Evolutionary conservation across 257 asterid species (phyloP).

Genomic region (Buddleja alternifolia): DNA sequence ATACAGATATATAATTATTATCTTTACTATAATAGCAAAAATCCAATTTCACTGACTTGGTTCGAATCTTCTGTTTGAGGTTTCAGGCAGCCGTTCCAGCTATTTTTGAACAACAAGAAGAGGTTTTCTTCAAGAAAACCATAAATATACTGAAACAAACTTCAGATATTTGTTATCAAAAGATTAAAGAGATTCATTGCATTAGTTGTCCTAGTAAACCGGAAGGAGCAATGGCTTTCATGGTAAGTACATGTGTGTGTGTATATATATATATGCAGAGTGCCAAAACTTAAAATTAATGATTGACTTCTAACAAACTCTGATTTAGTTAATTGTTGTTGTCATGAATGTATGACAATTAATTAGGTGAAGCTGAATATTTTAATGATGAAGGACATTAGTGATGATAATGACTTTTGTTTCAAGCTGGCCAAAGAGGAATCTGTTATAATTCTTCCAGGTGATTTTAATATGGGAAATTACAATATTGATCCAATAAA

Average conservation of each 20-base stretch:
- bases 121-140: slow-evolving; percentile 59
- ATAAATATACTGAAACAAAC: slow-evolving; percentile 53
- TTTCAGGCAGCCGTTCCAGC: slow-evolving; percentile 76
- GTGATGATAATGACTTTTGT: slow-evolving; percentile 74
- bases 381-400: slow-evolving; percentile 55
- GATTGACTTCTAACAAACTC: too few relatives aligned
- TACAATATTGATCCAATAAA: too few relatives aligned
- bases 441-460: slow-evolving; percentile 79
- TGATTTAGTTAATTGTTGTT: too few relatives aligned
- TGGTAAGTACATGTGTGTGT: too few relatives aligned
- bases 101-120: slow-evolving; percentile 61
- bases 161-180: slow-evolving; percentile 51
- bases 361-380: slow-evolving; percentile 61
- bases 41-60: too few relatives aligned
- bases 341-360: too few relatives aligned
- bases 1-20: too few relatives aligned
- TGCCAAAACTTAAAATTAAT: background rate
- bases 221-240: slow-evolving; percentile 78
- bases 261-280: too few relatives aligned
- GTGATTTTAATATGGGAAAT: too few relatives aligned
- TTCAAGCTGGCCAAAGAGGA: slow-evolving; percentile 85
- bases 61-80: background rate
- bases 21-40: too few relatives aligned
- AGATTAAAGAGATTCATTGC: slow-evolving; percentile 58
- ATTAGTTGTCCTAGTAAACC: slow-evolving; percentile 67